Evolutionary conservation across 805 yeast genomes (phyloP), one percentile per base, ranked within the genome.

Genomic region (Candida hungchunana): DNA sequence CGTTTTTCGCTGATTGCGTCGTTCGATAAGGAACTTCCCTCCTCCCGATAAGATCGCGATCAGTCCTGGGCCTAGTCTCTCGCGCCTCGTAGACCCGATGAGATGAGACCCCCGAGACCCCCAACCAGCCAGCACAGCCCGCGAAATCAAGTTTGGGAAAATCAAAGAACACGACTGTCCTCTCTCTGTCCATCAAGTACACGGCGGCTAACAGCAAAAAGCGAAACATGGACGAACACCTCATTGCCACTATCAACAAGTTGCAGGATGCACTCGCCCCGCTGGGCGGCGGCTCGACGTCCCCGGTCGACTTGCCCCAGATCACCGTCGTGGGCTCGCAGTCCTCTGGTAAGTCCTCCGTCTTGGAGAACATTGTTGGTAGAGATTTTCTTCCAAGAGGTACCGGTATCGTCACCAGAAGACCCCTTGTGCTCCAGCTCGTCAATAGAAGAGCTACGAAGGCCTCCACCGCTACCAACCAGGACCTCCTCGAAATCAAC

Each of bases 251-350:
- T 18, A 85, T 83, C 61, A 83, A 83, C 66, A 80, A 81, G 59
- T 69, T 82, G 36, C 86, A 84, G 65, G 95, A 85, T 56, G 96
- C 94, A 2, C 71, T 85, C 56, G 90, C 95, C 18, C 88, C 95
- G 4, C 66, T 86, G 27, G 95, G 95, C 18, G 85, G 84, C 10
- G 86, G 88, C 16, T 72, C 86, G 14, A 54, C 74, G 12, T 82
- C 89, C 15, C 90, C 94, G 7, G 88, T 87, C 36, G 96, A 87
- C 61, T 70, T 87, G 47, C 96, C 96, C 12, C 96, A 87, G 61
- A 87, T 87, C 55, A 86, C 96, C n/a, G 96, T 86, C 24, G 95
- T 86, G 29, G 96, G 96, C 26, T 85, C 95, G 5, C 96, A 86
- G 59, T 84, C 95, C 28, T 72, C 83, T 43, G 96, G 96, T 46